These are phyloP conservation scores for Microcos paniculata DNA, from an alignment of 345 rosid species.

Conservation along the genomic window DNA sequence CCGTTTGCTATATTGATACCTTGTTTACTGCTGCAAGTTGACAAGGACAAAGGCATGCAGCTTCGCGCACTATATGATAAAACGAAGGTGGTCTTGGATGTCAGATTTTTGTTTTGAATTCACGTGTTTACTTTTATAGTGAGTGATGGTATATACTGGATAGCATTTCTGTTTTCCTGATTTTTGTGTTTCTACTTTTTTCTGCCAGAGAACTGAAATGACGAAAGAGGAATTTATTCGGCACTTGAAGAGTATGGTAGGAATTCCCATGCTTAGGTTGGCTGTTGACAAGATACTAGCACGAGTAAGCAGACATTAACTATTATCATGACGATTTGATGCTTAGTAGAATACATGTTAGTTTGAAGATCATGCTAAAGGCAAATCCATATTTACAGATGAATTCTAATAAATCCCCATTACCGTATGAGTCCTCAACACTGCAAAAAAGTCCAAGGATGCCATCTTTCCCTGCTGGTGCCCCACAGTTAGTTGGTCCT, in stretches of 20 bases:
- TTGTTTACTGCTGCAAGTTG: conserved; percentile 64
- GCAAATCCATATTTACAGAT: not conserved
- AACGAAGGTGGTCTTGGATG: conserved; percentile 50
- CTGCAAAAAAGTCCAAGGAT: conserved; percentile 39
- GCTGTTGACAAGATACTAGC: conserved; percentile 33
- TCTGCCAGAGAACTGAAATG: conserved; percentile 66
- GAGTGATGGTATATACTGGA: not conserved
- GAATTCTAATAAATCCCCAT: not conserved
- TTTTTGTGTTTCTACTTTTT: not conserved
- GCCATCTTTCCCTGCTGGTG: conserved; percentile 37
- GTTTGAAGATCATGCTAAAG: not conserved
- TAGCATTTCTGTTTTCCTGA: not conserved
- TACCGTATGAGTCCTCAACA: conserved; percentile 34
- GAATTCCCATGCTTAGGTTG: conserved; percentile 75
- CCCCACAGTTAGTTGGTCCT: conserved; percentile 34
- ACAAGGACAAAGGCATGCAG: conserved; percentile 86
- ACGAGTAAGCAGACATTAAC: not conserved
- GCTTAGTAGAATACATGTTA: not conserved
- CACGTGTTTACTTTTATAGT: conserved; percentile 14
- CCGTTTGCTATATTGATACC: conserved; percentile 70
- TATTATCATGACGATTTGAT: not conserved
- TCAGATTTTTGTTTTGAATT: not conserved
- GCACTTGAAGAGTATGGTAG: conserved; percentile 74
- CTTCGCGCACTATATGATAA: conserved; percentile 59
- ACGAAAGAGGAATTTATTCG: conserved; percentile 73